These are phyloP conservation scores for Magnolia officinalis DNA, from an alignment of 164 flowering plant genomes.

Conservation along the genomic window DNA sequence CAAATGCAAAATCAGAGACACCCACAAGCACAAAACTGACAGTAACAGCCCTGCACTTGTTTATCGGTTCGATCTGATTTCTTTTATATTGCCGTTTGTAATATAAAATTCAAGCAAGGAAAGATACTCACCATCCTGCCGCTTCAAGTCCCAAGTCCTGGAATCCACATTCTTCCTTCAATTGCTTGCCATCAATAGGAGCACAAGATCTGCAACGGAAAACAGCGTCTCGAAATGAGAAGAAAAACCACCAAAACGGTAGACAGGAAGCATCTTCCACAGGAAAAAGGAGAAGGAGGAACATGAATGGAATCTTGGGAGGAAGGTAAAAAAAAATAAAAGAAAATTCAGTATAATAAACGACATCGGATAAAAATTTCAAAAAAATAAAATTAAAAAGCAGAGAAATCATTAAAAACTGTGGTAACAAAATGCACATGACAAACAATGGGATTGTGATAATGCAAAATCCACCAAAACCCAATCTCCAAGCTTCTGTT, in stretches of 20 bases:
- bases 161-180: constrained; percentile 25
- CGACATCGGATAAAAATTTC: not conserved
- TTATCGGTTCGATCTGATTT: constrained; percentile 26
- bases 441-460: not conserved
- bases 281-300: not conserved
- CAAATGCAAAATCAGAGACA: constrained; percentile 39
- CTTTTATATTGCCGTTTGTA: constrained; percentile 18
- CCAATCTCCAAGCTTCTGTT: too few species aligned
- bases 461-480: not conserved
- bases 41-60: constrained; percentile 31
- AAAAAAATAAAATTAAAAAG: not conserved
- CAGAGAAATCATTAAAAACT: not conserved
- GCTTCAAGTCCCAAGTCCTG: constrained; percentile 48
- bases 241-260: constrained; percentile 45
- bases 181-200: constrained; percentile 8
- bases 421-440: not conserved
- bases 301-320: not conserved
- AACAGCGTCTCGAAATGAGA: constrained; percentile 81
- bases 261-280: constrained; percentile 59
- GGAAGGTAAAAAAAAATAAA: constrained; percentile 16
- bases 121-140: constrained; percentile 26
- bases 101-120: constrained; percentile 9
- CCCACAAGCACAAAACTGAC: constrained; percentile 64
- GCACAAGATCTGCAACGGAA: constrained; percentile 45
- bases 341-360: not conserved